Evolutionary conservation across 805 yeast genomes (phyloP).

Genomic region (Metschnikowia bowlesiae): DNA sequence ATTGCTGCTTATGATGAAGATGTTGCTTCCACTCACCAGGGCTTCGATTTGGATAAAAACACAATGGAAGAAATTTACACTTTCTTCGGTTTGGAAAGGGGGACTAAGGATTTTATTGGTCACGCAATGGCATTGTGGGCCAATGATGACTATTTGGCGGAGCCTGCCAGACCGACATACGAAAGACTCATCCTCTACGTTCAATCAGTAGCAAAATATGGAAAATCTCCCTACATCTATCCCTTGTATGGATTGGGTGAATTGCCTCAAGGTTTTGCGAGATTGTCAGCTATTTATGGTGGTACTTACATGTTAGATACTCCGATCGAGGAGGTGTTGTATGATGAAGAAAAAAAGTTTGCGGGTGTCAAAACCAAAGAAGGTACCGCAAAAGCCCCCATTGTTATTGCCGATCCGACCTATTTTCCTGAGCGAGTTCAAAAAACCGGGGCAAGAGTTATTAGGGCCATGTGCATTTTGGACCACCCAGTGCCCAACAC

Average conservation of each 20-base stretch:
- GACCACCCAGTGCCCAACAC: constrained; percentile 87
- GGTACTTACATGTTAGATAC: constrained; percentile 98
- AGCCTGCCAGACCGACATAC: constrained; percentile 89
- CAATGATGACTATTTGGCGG: constrained; percentile 77
- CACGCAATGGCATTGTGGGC: constrained; percentile 98
- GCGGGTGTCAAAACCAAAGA: constrained; percentile 87
- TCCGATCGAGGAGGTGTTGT: constrained; percentile 85
- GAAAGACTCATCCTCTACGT: constrained; percentile 83
- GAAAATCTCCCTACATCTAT: constrained; percentile 93
- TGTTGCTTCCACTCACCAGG: constrained; percentile 75
- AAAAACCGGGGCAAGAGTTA: constrained; percentile 68
- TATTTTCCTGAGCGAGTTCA: constrained; percentile 84
- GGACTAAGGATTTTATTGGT: constrained; percentile 94
- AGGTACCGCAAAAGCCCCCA: constrained; percentile 86
- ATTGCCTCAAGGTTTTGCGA: constrained; percentile 97
- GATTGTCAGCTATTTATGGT: constrained; percentile 94
- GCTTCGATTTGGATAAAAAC: constrained; percentile 75
- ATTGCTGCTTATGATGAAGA: constrained; percentile 79
- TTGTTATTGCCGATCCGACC: constrained; percentile 96
- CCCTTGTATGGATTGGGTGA: constrained; percentile 97
- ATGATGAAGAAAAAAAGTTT: constrained; percentile 60
- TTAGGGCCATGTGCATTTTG: constrained; percentile 82
- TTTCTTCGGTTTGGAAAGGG: constrained; percentile 85
- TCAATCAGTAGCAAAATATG: constrained; percentile 88
- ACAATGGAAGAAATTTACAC: constrained; percentile 89